Evolutionary conservation across 768 basidiomycete genomes (phyloP), one percentile per base, ranked within the genome.

Genomic region (Phlegmacium glaucopus): DNA sequence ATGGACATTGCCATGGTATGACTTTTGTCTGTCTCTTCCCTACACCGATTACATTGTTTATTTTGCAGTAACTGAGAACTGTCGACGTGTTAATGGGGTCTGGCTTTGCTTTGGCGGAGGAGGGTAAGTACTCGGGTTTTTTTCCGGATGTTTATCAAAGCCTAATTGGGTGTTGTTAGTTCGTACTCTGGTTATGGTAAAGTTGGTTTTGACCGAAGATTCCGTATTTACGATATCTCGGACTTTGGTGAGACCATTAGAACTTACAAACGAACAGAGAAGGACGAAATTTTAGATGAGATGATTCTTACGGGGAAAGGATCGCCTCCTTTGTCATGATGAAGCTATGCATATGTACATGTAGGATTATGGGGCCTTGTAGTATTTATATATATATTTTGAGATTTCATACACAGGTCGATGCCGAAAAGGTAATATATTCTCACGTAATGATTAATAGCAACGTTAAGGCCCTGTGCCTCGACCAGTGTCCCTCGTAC

Each of bases 61-160:
- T 5, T 18, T 52, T 13, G 44, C 39, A 89, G 89, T 91, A 12
- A 93, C 90, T 12, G 92, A 96, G 60, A 87, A 93, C 54, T 96
- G 94, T 57, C 77, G 84, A 56, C 80, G 94, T 12, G 76, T 92
- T 13, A 78, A 83, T 48, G 90, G 90, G 9, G 78, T 97, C 11
- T 97, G 95, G 94, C 69, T 85, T 52, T 96, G 94, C 66, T 94
- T 94, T 60, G 87, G 87, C 7, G 90, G 90, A 34, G 90, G 89
- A 63, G 85, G 87, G 77, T 86, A 58, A 64, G 81, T 71, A 9
- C 16, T n/a, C 12, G 17, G 38, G 4, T 47, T 18, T 38, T 13
- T 16, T 35, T 16, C 15, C 45, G 8, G n/a, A 39, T 17, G 30
- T 7, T 26, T 44, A 30, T 40, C 11, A 22, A 22, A 22, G 22